phyloP scores from a whole-genome alignment of 192 early-diverging fungal genomes.

The Backusella tuberculispora region DNA sequence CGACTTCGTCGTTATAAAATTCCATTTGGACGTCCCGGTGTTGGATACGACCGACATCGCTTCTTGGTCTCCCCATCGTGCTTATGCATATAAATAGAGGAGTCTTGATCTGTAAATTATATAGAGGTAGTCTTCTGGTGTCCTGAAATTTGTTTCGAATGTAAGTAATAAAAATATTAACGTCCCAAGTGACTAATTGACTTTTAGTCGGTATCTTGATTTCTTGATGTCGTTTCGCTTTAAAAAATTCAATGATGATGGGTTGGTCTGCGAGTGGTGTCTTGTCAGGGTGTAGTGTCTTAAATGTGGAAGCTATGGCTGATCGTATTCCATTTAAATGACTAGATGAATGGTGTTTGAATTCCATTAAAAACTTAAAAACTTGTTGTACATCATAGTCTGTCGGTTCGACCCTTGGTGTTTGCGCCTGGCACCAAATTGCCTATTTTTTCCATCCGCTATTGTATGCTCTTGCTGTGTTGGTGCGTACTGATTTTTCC shows the following conservation, averaged over 20 bases:
- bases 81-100: background rate
- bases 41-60: background rate
- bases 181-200: background rate
- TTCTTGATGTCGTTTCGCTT: background rate
- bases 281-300: background rate
- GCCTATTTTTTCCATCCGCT: too few species aligned
- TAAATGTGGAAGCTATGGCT: background rate
- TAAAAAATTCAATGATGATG: background rate
- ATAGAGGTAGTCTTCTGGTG: background rate
- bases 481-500: too few species aligned
- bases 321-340: background rate
- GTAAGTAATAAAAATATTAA: background rate
- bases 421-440: too few species aligned
- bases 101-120: background rate
- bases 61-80: background rate
- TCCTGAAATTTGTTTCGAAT: background rate
- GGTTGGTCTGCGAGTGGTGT: background rate
- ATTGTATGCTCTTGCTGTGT: too few species aligned
- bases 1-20: too few species aligned
- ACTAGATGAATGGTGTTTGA: too few species aligned
- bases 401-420: too few species aligned
- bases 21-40: too few species aligned
- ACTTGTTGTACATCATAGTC: too few species aligned
- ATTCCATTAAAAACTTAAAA: too few species aligned
- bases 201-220: background rate